phyloP scores from a whole-genome alignment of 768 basidiomycete genomes.

The Daedaleopsis sinensis region DNA sequence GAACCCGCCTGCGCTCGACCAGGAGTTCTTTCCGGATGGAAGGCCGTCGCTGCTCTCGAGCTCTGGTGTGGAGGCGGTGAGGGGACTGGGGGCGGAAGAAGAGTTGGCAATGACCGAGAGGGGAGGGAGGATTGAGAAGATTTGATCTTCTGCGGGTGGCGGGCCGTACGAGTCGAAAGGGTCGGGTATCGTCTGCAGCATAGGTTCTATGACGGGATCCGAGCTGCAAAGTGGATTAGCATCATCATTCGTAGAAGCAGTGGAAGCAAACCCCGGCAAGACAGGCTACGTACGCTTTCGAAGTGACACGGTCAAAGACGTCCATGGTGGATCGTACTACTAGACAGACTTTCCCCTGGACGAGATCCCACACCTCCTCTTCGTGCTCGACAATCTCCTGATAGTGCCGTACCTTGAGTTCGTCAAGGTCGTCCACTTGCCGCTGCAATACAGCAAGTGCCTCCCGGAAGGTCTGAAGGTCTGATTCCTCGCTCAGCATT shows the following conservation, averaged over 20 bases:
- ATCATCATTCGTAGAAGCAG: not conserved
- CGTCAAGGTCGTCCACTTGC: constrained; percentile 91
- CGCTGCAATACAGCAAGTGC: constrained; percentile 79
- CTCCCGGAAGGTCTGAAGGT: constrained; percentile 86
- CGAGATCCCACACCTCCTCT: constrained; percentile 93
- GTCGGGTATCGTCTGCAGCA: constrained; percentile 89
- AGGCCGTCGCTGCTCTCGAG: constrained; percentile 34
- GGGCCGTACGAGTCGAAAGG: constrained; percentile 93
- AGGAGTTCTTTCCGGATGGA: constrained; percentile 34
- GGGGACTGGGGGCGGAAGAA: constrained; percentile 63
- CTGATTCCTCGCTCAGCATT: constrained; percentile 43
- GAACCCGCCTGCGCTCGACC: constrained; percentile 50
- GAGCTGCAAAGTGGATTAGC: constrained; percentile 47
- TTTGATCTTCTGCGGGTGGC: constrained; percentile 85
- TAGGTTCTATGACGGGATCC: constrained; percentile 88
- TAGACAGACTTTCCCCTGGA: constrained; percentile 85
- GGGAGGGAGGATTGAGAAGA: constrained; percentile 91
- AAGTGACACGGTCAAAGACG: constrained; percentile 84
- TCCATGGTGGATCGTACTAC: constrained; percentile 91
- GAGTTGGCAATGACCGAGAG: constrained; percentile 72
- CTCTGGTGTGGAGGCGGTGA: constrained; percentile 45
- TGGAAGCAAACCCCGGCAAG: too few species aligned
- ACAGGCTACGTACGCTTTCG: constrained; percentile 76
- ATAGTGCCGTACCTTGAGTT: constrained; percentile 83
- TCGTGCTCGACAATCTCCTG: constrained; percentile 90